These are phyloP conservation scores for Eucalyptus brandiana DNA, from an alignment of 345 rosid species.

Conservation along the genomic window DNA sequence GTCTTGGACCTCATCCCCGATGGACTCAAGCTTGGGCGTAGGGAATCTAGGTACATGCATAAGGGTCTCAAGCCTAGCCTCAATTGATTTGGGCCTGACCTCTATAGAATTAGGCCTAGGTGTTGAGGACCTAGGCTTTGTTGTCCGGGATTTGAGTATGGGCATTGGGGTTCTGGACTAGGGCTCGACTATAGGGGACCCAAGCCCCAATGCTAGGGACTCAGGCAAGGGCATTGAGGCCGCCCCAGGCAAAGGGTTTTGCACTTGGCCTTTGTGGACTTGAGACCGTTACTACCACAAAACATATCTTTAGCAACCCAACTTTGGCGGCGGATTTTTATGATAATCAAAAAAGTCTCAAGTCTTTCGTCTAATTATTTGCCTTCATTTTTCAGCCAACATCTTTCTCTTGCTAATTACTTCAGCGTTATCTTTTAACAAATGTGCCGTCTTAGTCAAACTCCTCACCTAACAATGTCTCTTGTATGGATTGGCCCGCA, in stretches of 20 bases:
- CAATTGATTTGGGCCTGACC: neutral
- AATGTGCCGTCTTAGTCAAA: too few relatives aligned
- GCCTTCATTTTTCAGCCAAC: too few relatives aligned
- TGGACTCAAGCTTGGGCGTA: neutral
- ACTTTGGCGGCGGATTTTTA: too few relatives aligned
- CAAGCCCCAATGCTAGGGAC: neutral
- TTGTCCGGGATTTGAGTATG: neutral
- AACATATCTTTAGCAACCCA: too few relatives aligned
- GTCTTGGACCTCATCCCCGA: neutral
- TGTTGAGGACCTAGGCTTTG: neutral
- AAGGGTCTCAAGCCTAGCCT: neutral
- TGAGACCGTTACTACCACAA: rapidly evolving
- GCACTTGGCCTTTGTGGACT: neutral
- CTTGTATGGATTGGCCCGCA: too few relatives aligned
- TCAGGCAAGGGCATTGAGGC: neutral
- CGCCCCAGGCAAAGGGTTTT: rapidly evolving
- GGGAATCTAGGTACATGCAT: neutral
- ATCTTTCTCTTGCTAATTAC: too few relatives aligned
- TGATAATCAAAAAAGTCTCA: too few relatives aligned
- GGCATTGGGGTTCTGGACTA: neutral
- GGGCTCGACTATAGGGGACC: neutral
- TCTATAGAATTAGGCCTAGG: rapidly evolving
- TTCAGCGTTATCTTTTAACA: too few relatives aligned
- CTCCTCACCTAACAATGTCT: too few relatives aligned
- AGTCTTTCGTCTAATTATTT: too few relatives aligned